These are phyloP conservation scores for Sclerotinia subarctica DNA, from an alignment of 2,329 filamentous ascomycete species.

Conservation along the genomic window DNA sequence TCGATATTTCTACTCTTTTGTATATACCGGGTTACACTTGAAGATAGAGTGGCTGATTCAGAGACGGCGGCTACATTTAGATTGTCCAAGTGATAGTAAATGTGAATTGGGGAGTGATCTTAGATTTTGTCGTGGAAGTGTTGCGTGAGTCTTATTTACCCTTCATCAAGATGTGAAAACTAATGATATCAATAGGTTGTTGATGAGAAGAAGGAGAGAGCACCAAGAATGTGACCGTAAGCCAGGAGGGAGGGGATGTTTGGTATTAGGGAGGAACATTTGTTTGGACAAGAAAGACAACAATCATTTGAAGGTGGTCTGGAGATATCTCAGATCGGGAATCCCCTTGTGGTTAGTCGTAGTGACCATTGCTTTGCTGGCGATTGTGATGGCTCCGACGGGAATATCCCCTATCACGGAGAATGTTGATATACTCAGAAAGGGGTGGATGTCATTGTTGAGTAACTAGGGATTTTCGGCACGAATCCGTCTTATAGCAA, in stretches of 20 bases:
- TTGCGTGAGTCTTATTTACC: constrained; percentile 47
- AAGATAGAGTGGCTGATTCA: constrained; percentile 69
- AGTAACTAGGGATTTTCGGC: neutral
- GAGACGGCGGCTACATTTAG: constrained; percentile 58
- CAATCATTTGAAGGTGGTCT: neutral
- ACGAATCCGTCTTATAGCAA: neutral
- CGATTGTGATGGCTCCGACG: neutral
- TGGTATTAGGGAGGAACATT: constrained; percentile 31
- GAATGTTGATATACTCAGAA: neutral
- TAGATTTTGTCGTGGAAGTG: constrained; percentile 58
- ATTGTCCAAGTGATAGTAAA: constrained; percentile 58
- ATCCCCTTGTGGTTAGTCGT: neutral
- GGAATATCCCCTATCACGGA: neutral
- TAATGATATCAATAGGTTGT: constrained; percentile 41
- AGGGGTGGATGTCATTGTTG: neutral
- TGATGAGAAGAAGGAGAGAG: constrained; percentile 58
- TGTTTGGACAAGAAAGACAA: neutral
- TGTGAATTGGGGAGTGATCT: constrained; percentile 59
- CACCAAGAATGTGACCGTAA: constrained; percentile 56
- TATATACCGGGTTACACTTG: constrained; percentile 62
- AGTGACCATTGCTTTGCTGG: constrained; percentile 2
- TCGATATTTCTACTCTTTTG: constrained; percentile 59
- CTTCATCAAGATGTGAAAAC: neutral
- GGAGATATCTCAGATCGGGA: neutral
- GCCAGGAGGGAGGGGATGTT: constrained; percentile 34